A percentile compares a stretch with the other conserved stretches of the same genome.
Evolutionary conservation across 140 eudicot species (phyloP).

Genomic region (Ambrosia hybrid): DNA sequence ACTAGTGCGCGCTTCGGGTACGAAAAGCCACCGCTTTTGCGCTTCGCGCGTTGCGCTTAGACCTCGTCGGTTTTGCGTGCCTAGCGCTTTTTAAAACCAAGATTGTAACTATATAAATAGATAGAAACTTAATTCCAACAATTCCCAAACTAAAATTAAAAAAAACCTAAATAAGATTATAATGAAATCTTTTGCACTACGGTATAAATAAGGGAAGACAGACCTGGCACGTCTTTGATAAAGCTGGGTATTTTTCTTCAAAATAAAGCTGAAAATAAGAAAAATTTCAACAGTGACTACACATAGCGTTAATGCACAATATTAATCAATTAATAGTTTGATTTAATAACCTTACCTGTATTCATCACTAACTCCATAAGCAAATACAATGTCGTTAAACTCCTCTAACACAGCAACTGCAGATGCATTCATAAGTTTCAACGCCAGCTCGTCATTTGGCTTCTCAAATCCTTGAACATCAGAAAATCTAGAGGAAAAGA

Average conservation of each 20-base stretch:
- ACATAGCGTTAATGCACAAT: neutral
- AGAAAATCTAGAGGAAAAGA: constrained; percentile 60
- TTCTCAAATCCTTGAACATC: constrained; percentile 88
- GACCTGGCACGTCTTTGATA: constrained; percentile 77
- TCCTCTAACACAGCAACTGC: constrained; percentile 75
- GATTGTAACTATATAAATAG: neutral
- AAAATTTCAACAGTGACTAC: constrained; percentile 3
- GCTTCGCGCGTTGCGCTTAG: too few species aligned
- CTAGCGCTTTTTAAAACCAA: too few species aligned
- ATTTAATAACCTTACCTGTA: constrained; percentile 53
- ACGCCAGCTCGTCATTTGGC: constrained; percentile 88
- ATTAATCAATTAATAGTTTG: neutral
- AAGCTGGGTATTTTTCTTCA: constrained; percentile 64
- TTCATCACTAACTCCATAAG: constrained; percentile 95
- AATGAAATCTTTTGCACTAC: neutral
- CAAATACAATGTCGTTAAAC: constrained; percentile 66
- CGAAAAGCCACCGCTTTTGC: too few species aligned
- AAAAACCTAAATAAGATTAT: neutral
- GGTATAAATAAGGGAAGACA: neutral
- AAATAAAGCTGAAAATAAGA: constrained; percentile 62
- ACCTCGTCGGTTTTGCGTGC: too few species aligned
- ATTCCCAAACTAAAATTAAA: constrained; percentile 1
- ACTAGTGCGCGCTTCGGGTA: too few species aligned
- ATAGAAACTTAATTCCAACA: neutral
- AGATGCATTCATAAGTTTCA: constrained; percentile 95